A percentile compares a stretch with the other conserved stretches of the same genome.
These are phyloP conservation scores for Aspergillus awamori DNA, from an alignment of 2,329 filamentous ascomycete species.

Conservation along the genomic window DNA sequence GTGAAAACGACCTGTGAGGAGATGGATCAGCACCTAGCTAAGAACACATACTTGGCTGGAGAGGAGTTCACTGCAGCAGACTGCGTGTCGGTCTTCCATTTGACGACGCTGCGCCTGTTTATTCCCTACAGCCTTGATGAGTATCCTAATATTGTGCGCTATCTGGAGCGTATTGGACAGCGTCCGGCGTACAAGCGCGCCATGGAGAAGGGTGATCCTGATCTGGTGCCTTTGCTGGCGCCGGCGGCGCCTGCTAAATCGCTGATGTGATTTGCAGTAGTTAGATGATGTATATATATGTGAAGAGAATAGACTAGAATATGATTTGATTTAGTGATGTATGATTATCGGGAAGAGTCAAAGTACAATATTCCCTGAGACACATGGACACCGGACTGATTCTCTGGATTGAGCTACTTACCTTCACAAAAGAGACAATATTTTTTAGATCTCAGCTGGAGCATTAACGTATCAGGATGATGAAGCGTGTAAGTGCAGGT, in stretches of 20 bases:
- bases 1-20: slow-evolving; percentile 19
- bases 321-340: too few species aligned
- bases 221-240: slow-evolving; percentile 40
- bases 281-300: background rate
- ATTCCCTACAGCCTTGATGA: slow-evolving; percentile 45
- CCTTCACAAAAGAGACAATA: too few species aligned
- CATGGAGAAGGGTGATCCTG: slow-evolving; percentile 55
- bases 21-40: slow-evolving; percentile 54
- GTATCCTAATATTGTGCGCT: slow-evolving; percentile 51
- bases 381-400: too few species aligned
- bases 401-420: too few species aligned
- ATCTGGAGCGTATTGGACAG: slow-evolving; percentile 48
- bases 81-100: slow-evolving; percentile 62
- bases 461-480: too few species aligned
- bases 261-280: background rate
- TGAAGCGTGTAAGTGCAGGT: too few species aligned
- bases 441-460: too few species aligned
- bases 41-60: slow-evolving; percentile 61
- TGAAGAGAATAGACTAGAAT: background rate
- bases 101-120: slow-evolving; percentile 65
- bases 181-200: slow-evolving; percentile 54
- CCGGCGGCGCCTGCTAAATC: background rate
- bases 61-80: slow-evolving; percentile 66
- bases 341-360: too few species aligned
- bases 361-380: too few species aligned